Evolutionary conservation across 192 early-diverging fungal genomes (phyloP).

Genomic region (Cladochytrium replicatum): DNA sequence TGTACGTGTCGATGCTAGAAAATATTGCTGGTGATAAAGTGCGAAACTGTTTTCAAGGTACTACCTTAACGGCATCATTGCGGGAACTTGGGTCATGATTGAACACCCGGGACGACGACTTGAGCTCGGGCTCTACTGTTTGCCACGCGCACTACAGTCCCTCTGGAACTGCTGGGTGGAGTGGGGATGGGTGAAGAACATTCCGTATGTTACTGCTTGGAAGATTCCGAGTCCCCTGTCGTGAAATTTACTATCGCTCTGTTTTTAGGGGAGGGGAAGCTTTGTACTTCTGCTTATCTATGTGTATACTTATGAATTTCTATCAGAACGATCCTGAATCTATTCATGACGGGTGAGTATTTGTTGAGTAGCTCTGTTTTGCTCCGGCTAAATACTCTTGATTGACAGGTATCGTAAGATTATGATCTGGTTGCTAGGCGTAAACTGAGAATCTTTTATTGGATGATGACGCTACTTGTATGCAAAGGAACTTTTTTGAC

Average conservation of each 20-base stretch:
- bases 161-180: constrained; percentile 54
- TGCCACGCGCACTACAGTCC: constrained; percentile 66
- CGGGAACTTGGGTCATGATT: constrained; percentile 54
- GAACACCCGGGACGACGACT: constrained; percentile 41
- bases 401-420: constrained; percentile 54
- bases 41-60: constrained; percentile 32
- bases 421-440: constrained; percentile 70
- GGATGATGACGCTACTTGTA: too few relatives aligned
- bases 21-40: too few relatives aligned
- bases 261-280: constrained; percentile 47
- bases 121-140: constrained; percentile 77
- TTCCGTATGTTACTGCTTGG: constrained; percentile 24
- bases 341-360: constrained; percentile 44
- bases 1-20: too few relatives aligned
- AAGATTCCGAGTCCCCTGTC: not conserved
- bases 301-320: constrained; percentile 68
- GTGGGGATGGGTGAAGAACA: constrained; percentile 44
- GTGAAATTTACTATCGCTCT: not conserved
- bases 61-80: constrained; percentile 42
- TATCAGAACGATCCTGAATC: constrained; percentile 70
- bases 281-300: constrained; percentile 57
- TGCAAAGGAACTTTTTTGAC: too few relatives aligned
- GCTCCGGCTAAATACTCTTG: not conserved
- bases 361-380: not conserved
- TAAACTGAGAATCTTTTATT: constrained; percentile 40